These are phyloP conservation scores for Blastomyces emzantsi DNA, from an alignment of 2,329 filamentous ascomycete genomes.

Conservation along the genomic window DNA sequence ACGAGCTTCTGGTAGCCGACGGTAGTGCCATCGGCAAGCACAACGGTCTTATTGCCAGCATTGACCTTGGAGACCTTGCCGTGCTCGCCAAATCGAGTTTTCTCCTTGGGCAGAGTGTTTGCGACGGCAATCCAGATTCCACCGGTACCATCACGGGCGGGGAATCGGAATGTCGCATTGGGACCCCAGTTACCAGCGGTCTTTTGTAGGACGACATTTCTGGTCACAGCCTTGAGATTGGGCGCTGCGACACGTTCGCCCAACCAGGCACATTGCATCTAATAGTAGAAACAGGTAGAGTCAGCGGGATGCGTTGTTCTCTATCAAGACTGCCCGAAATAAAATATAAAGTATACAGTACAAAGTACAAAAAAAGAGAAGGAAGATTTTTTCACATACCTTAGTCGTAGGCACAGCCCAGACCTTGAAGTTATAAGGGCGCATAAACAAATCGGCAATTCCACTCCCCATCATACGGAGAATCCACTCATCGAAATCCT, in stretches of 20 bases:
- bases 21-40: conserved; percentile 73
- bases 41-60: conserved; percentile 72
- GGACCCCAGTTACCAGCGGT: conserved; percentile 96
- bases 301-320: not conserved
- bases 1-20: conserved; percentile 88
- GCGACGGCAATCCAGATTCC: conserved; percentile 99
- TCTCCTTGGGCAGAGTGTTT: conserved; percentile 83
- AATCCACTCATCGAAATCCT: conserved; percentile 98
- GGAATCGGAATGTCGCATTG: conserved; percentile 97
- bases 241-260: conserved; percentile 97
- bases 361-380: not conserved
- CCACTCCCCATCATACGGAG: conserved; percentile 82
- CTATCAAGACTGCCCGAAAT: not conserved
- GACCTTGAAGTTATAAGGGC: conserved; percentile 99
- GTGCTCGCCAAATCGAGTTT: conserved; percentile 79
- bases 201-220: conserved; percentile 94
- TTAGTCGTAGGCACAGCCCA: conserved; percentile 98
- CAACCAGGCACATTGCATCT: conserved; percentile 99
- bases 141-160: conserved; percentile 87
- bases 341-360: no score
- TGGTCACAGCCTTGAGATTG: conserved; percentile 85
- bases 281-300: conserved; percentile 1
- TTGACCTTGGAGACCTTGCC: conserved; percentile 81
- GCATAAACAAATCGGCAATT: conserved; percentile 94
- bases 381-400: conserved; percentile 44